A percentile compares a stretch with the other conserved stretches of the same genome.
Evolutionary conservation across 495 filamentous ascomycete species (phyloP).

Genomic region (Penicillium manginii): DNA sequence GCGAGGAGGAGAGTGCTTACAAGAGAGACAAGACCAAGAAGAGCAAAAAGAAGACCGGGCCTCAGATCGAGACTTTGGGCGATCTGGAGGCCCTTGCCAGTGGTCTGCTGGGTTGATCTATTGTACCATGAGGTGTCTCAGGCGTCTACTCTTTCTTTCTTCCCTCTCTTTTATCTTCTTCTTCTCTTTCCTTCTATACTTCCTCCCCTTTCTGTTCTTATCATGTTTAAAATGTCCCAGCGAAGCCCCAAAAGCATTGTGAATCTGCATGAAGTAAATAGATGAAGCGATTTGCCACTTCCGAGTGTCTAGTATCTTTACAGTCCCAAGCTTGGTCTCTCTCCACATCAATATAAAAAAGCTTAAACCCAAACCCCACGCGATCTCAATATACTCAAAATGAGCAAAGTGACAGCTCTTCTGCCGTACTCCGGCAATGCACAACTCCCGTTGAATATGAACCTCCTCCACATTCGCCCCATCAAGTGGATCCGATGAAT

Average conservation of each 20-base stretch:
- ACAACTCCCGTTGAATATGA: not conserved
- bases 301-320: not conserved
- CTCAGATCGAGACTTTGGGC: slow-evolving; percentile 79
- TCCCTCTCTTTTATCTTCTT: slow-evolving; percentile 10
- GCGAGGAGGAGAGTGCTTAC: slow-evolving; percentile 45
- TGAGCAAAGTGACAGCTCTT: not conserved
- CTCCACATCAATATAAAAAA: not conserved
- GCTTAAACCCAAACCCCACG: not conserved
- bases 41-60: slow-evolving; percentile 47
- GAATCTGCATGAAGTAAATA: slow-evolving; percentile 19
- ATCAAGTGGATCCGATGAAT: slow-evolving; percentile 9
- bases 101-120: slow-evolving; percentile 66
- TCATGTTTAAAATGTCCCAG: slow-evolving; percentile 14
- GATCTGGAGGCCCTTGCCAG: slow-evolving; percentile 88
- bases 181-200: not conserved
- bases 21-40: slow-evolving; percentile 52
- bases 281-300: slow-evolving; percentile 6
- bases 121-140: not conserved
- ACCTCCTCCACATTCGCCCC: not conserved
- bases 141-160: slow-evolving; percentile 15
- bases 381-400: not conserved
- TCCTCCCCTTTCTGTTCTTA: slow-evolving; percentile 6
- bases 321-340: not conserved
- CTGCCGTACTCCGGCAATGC: not conserved
- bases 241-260: slow-evolving; percentile 24